Evolutionary conservation across 2,329 filamentous ascomycete genomes (phyloP), one percentile per base, ranked within the genome.

Genomic region (Ophiosphaerella narmari): DNA sequence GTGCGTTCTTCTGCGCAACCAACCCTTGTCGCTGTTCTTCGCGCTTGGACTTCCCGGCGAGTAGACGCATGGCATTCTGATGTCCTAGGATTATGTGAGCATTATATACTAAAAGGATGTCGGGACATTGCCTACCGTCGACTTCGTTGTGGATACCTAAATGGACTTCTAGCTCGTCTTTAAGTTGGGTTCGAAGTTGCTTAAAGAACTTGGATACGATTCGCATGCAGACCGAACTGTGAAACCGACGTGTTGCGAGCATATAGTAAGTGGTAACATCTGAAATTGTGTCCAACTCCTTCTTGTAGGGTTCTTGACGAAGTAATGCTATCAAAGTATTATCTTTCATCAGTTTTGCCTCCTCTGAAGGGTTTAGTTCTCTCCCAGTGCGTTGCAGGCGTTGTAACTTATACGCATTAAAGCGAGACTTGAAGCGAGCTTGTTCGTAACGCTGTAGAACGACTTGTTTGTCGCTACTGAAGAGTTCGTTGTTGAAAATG

Each of bases 201-300:
- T 63, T 62, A 54, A 70, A 71, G 31, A 76, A 57, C 36, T 76
- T 70, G 0, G 52, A 65, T n/a, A 74, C 62, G 1, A 78, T 62
- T 1, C 74, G 60, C 58, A 73, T 71, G 23, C 64, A 72, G 5
- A 81, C 62, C 0, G 66, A 65, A 24, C 91, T 87, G 0, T 84
- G 78, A 59, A 90, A 88, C 1, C 87, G 81, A 31, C 79, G 74
- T 0, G 84, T 81, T 0, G 88, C 87, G 4, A 87, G 81, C 39
- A 83, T 78, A 63, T 91, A 91, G 67, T 91, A 91, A 0, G 82
- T 86, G 0, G 86, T 77, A 38, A 89, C 79, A 4, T 84, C 84
- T 0, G 85, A 79, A 0, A 88, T 81, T 0, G 88, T 82, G 7
- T 80, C 76, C 0, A 91, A 70, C 63, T 90, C 87, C 0, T 74